These are phyloP conservation scores for Penicillium sp. DNA, from an alignment of 2,329 filamentous ascomycete genomes.

Conservation along the genomic window DNA sequence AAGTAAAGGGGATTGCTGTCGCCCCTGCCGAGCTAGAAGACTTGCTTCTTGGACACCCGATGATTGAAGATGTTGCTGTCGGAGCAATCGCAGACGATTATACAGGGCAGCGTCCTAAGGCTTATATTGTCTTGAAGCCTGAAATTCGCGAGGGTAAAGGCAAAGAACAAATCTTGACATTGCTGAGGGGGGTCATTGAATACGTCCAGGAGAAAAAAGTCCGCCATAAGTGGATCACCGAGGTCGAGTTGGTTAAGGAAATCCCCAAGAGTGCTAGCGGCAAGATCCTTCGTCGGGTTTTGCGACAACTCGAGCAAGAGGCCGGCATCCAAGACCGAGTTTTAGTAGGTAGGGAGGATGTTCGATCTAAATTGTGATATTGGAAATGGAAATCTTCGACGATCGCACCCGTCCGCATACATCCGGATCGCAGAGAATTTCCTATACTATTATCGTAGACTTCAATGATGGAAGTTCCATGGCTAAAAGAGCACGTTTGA, in stretches of 20 bases:
- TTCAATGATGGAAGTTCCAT: too few relatives aligned
- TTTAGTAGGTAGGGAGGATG: neutral
- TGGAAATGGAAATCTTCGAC: neutral
- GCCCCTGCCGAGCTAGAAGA: slow-evolving; percentile 65
- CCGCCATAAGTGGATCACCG: slow-evolving; percentile 44
- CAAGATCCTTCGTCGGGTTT: slow-evolving; percentile 68
- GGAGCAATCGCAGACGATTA: slow-evolving; percentile 33
- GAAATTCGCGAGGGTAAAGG: neutral
- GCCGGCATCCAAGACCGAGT: neutral
- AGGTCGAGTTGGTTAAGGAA: slow-evolving; percentile 41
- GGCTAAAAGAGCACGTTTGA: too few relatives aligned
- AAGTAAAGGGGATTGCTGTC: slow-evolving; percentile 61
- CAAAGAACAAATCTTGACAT: neutral
- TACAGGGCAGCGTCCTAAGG: slow-evolving; percentile 58
- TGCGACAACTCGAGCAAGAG: slow-evolving; percentile 44
- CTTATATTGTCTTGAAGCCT: slow-evolving; percentile 54
- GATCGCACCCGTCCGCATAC: too few relatives aligned
- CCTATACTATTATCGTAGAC: too few relatives aligned
- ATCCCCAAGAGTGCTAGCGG: slow-evolving; percentile 74
- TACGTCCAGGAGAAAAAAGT: slow-evolving; percentile 68
- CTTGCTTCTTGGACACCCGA: slow-evolving; percentile 57
- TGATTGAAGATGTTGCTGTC: slow-evolving; percentile 60
- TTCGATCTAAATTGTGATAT: neutral
- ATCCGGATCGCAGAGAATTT: too few relatives aligned
- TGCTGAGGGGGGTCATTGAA: slow-evolving; percentile 53